These are phyloP conservation scores for Nematocida minor DNA, from an alignment of 371 early-diverging fungal genomes.

Conservation along the genomic window DNA sequence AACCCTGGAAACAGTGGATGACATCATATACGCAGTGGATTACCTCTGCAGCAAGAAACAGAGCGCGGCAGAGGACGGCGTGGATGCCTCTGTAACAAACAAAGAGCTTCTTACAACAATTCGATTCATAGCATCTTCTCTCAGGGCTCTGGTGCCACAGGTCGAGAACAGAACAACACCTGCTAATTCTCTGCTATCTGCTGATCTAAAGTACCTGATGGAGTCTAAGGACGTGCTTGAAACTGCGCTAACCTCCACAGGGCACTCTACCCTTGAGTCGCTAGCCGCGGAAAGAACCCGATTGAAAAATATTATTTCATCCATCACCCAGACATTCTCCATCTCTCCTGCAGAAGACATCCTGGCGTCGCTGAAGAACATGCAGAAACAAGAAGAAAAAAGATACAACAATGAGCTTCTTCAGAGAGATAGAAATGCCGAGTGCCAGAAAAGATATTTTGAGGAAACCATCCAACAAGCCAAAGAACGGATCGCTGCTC, in stretches of 20 bases:
- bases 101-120: background rate
- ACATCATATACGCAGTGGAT: constrained; percentile 44
- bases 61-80: background rate
- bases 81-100: background rate
- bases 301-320: background rate
- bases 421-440: constrained; percentile 5
- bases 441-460: constrained; percentile 50
- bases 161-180: background rate
- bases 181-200: background rate
- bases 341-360: constrained; percentile 27
- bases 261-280: constrained; percentile 17
- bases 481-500: background rate
- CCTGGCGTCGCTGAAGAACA: background rate
- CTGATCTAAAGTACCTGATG: background rate
- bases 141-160: background rate
- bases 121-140: background rate
- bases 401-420: background rate
- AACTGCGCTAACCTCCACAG: background rate
- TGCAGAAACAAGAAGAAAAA: background rate
- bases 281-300: constrained; percentile 6
- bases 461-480: background rate
- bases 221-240: background rate
- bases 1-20: constrained; percentile 27
- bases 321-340: constrained; percentile 12
- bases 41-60: constrained; percentile 11